Percentiles rank a stretch among this genome's conserved stretches.
phyloP scores from a whole-genome alignment of 345 rosid genomes.

The Lepidium aucheri region DNA sequence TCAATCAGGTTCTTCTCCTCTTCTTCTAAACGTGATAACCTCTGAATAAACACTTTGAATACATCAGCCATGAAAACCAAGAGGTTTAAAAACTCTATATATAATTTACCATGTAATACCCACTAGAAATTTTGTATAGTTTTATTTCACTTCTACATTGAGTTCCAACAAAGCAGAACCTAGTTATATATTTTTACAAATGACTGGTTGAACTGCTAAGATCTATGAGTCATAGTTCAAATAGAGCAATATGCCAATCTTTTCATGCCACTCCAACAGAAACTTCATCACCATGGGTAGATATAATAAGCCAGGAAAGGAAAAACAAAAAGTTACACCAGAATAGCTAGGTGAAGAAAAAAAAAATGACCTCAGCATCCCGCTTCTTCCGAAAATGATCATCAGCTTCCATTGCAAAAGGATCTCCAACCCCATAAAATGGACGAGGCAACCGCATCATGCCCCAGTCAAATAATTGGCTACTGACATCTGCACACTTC shows the following conservation, averaged over 20 bases:
- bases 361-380: conserved; percentile 71
- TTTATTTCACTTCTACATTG: not conserved
- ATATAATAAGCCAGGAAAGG: not conserved
- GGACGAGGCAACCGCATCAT: conserved; percentile 81
- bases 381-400: conserved; percentile 90
- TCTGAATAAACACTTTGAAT: conserved; percentile 39
- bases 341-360: conserved; percentile 5
- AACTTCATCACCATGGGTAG: not conserved
- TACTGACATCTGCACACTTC: conserved; percentile 61
- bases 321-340: not conserved
- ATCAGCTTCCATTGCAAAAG: conserved; percentile 81
- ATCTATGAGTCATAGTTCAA: not conserved
- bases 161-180: not conserved
- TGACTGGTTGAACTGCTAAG: not conserved
- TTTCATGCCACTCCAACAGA: not conserved
- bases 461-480: conserved; percentile 90
- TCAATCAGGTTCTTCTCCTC: conserved; percentile 75
- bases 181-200: not conserved
- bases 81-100: not conserved
- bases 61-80: conserved; percentile 20
- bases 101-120: not conserved
- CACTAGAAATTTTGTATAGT: not conserved
- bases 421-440: conserved; percentile 79
- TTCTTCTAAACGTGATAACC: conserved; percentile 77
- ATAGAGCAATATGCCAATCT: not conserved